phyloP scores from a whole-genome alignment of 2,329 filamentous ascomycete genomes.

The Xylariaceae sp. region DNA sequence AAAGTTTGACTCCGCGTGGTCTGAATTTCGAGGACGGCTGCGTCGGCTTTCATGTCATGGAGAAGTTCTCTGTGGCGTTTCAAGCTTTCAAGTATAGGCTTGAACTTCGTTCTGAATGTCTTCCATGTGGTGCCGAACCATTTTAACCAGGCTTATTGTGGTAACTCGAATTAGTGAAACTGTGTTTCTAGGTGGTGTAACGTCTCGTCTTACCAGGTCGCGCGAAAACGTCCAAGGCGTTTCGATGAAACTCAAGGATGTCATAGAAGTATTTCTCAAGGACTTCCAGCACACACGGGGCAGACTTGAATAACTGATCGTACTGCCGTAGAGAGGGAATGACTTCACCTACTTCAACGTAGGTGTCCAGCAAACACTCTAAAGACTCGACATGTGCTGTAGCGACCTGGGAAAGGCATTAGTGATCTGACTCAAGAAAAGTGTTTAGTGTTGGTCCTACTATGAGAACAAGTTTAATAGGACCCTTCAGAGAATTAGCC shows the following conservation, averaged over 20 bases:
- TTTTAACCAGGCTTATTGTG: constrained; percentile 18
- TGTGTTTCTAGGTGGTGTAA: too few relatives aligned
- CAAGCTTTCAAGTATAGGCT: constrained; percentile 18
- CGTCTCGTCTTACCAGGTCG: constrained; percentile 11
- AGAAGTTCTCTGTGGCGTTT: constrained; percentile 18
- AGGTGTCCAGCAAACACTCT: constrained; percentile 19
- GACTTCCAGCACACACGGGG: constrained; percentile 10
- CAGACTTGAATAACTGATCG: constrained; percentile 12
- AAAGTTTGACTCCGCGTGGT: too few relatives aligned
- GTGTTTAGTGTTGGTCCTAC: constrained; percentile 2
- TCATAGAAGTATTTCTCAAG: constrained; percentile 21
- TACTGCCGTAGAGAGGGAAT: constrained; percentile 20
- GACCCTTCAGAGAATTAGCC: constrained; percentile 3
- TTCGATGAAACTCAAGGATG: constrained; percentile 21
- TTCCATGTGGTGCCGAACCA: constrained; percentile 17
- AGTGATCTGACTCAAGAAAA: too few relatives aligned
- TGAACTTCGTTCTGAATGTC: constrained; percentile 16
- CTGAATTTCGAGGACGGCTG: too few relatives aligned
- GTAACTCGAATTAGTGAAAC: too few relatives aligned
- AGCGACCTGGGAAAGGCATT: constrained; percentile 6
- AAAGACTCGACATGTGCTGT: constrained; percentile 11
- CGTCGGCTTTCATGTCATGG: constrained; percentile 14
- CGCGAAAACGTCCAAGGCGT: constrained; percentile 17
- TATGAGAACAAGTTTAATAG: constrained; percentile 13
- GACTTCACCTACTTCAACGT: constrained; percentile 22